Conservation (phyloP, 371 early-diverging fungal genomes). For the Mortierella sp. region DNA sequence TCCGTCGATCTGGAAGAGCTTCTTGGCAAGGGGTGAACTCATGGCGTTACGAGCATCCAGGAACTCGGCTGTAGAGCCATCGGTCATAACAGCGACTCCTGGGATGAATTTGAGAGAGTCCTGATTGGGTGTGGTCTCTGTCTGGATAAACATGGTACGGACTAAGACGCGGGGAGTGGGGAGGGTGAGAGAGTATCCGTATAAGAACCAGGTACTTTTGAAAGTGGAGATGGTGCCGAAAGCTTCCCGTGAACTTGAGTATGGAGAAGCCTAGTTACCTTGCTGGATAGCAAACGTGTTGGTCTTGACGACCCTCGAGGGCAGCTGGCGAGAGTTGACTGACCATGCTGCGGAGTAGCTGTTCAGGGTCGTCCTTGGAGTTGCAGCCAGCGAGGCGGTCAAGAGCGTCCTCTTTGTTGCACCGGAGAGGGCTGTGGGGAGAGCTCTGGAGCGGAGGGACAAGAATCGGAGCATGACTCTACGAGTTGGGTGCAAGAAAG, state of each 20-base stretch:
- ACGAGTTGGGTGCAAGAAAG: neutral
- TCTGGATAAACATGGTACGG: slow-evolving; percentile 95
- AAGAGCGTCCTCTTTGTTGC: slow-evolving; percentile 30
- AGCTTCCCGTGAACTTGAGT: neutral
- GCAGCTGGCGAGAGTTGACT: slow-evolving; percentile 5
- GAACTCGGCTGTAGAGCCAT: slow-evolving; percentile 78
- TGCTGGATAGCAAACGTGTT: slow-evolving; percentile 39
- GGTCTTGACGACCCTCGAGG: slow-evolving; percentile 19
- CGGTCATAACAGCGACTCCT: slow-evolving; percentile 78
- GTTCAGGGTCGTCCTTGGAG: slow-evolving; percentile 7
- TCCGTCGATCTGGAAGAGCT: slow-evolving; percentile 91
- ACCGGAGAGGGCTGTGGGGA: slow-evolving; percentile 10
- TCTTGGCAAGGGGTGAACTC: slow-evolving; percentile 88
- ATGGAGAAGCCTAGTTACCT: slow-evolving; percentile 18
- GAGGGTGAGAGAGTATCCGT: neutral
- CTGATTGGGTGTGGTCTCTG: slow-evolving; percentile 92
- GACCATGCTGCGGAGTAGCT: slow-evolving; percentile 38
- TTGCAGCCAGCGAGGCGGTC: slow-evolving; percentile 15
- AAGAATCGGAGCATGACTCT: slow-evolving; percentile 33
- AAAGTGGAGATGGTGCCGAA: no score
- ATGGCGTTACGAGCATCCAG: slow-evolving; percentile 79
- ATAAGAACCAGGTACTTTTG: no score
- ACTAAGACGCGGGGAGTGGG: slow-evolving; percentile 49
- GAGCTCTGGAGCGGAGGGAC: slow-evolving; percentile 18
- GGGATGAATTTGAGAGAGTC: slow-evolving; percentile 95